Evolutionary conservation across 2,329 filamentous ascomycete genomes (phyloP).

Genomic region (Simplicillium sp.): DNA sequence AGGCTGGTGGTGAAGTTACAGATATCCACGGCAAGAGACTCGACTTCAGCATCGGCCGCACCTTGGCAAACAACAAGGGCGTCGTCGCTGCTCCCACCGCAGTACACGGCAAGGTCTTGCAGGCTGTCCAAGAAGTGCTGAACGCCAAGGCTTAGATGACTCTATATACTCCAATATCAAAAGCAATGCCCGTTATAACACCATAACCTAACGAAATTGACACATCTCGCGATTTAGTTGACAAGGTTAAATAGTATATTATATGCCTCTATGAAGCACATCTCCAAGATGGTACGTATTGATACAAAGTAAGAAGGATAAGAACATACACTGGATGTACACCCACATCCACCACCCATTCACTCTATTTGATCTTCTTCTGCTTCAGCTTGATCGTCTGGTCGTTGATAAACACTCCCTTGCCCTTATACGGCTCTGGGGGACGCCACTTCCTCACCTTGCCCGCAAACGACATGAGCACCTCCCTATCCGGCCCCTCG

Average conservation of each 20-base stretch:
- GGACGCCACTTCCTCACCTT: conserved; percentile 78
- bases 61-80: conserved; percentile 82
- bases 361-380: conserved; percentile 81
- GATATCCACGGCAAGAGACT: conserved; percentile 78
- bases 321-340: background rate
- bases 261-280: no score
- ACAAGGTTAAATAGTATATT: no score
- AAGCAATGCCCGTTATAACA: no score
- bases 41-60: conserved; percentile 81
- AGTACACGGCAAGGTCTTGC: conserved; percentile 67
- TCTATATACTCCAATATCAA: no score
- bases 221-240: no score
- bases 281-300: background rate
- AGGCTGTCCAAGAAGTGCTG: conserved; percentile 74
- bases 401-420: conserved; percentile 96
- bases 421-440: conserved; percentile 97
- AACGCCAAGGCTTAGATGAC: conserved; percentile 15
- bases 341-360: background rate
- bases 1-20: conserved; percentile 86
- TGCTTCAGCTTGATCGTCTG: conserved; percentile 98
- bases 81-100: conserved; percentile 78
- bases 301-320: background rate
- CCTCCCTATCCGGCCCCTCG: conserved; percentile 78
- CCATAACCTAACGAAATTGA: no score
- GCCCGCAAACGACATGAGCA: conserved; percentile 85